Base-by-base conservation (phyloP, 2,329 filamentous ascomycete genomes). In the Graphilbum fragrans region DNA sequence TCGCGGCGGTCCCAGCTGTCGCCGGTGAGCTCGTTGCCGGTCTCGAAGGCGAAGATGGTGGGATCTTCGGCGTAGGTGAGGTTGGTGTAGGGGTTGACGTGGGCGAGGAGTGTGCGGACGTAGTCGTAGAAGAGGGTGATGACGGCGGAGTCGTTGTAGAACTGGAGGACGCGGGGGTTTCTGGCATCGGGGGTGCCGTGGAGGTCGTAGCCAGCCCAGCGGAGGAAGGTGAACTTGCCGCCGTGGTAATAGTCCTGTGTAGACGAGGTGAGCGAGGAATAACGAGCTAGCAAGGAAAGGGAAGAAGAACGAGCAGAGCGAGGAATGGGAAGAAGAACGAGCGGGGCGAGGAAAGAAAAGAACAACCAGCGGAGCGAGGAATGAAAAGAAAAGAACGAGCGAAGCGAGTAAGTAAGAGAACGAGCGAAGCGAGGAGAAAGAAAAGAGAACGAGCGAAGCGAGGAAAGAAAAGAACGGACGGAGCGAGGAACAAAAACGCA, bases 1-100 rank as follows among this genome's bases (percentile, higher is more conserved):
- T 67, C 47, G 56, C 57, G 60, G 48, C 68, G 65, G 20, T 59
- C 62, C 54, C 58, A 69, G 4, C 58, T 45, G 10, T 62, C 57
- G 0, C 66, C 67, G 8, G 57, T 53, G 5, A 70, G 59, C 50
- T 70, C 66, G 50, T 70, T 70, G 8, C 67, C 66, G 0, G 63
- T 68, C 52, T 69, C 65, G 47, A 64, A 66, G 11, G 64, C 65
- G 44, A 69, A 67, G 42, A 70, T 68, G 4, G 66, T 69, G 5
- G 66, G 61, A 46, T 70, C 66, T 41, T 67, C 59, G 12, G 65
- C 66, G 45, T 67, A 69, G 1, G 61, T 63, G 3, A 67, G 52
- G 40, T 61, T 60, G 9, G 61, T 69, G 49, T 65, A 65, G 27
- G 56, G 58, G 48, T 70, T 70, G 16, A 57, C 51, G 47, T 70